phyloP scores from a whole-genome alignment of 768 basidiomycete genomes.

The Lentinula lateritia region DNA sequence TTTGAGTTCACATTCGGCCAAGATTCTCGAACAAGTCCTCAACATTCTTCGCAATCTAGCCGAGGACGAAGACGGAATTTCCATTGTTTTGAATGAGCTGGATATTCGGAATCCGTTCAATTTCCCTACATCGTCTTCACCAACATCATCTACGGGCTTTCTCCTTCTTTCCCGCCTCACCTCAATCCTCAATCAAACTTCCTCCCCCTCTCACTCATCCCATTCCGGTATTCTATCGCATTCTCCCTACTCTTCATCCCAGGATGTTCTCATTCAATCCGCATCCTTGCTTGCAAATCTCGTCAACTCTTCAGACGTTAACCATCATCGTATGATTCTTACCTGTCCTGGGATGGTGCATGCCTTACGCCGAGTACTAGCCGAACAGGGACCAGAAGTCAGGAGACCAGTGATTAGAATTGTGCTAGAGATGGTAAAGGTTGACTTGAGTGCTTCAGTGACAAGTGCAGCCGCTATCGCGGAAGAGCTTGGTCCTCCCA shows the following conservation, averaged over 20 bases:
- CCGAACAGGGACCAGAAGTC: conserved; percentile 50
- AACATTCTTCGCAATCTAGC: conserved; percentile 64
- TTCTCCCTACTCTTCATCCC: not conserved
- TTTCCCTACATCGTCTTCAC: conserved; percentile 41
- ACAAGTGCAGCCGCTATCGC: conserved; percentile 25
- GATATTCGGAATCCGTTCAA: not conserved
- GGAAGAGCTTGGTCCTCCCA: conserved; percentile 8
- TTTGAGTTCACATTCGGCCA: conserved; percentile 29
- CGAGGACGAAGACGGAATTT: conserved; percentile 59
- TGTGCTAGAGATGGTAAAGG: conserved; percentile 46
- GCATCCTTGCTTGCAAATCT: conserved; percentile 64
- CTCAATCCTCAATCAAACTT: not conserved
- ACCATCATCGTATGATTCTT: conserved; percentile 50
- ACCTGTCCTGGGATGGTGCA: conserved; percentile 43
- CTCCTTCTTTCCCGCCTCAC: not conserved
- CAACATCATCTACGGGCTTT: not conserved
- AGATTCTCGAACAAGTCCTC: conserved; percentile 68
- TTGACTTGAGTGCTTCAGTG: not conserved
- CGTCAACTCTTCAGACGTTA: conserved; percentile 45
- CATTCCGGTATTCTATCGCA: conserved; percentile 11
- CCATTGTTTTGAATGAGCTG: conserved; percentile 52
- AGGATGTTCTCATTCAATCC: conserved; percentile 28
- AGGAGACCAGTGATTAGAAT: conserved; percentile 58
- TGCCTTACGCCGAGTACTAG: conserved; percentile 53
- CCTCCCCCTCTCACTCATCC: not conserved